Evolutionary conservation across 371 early-diverging fungal genomes (phyloP), one percentile per base, ranked within the genome.

Genomic region (Basidiobolus heterosporus): DNA sequence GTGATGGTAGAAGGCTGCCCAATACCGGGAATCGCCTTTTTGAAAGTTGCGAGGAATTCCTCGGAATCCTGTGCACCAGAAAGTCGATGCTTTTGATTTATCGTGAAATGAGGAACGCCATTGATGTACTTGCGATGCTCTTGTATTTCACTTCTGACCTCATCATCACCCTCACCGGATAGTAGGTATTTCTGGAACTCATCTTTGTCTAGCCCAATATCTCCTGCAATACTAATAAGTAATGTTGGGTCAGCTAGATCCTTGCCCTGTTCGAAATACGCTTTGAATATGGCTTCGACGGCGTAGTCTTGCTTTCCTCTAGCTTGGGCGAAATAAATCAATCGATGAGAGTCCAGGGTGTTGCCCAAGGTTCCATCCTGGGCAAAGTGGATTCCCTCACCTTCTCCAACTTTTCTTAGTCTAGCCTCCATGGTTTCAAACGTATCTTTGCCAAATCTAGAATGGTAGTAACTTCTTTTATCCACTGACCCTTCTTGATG

Each of bases 61-160:
- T 60, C 62, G 1, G 75, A 68, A 1, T 73, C 74, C 46, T 82
- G 81, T 1, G 82, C 82, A 11, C 83, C 82, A n/a, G 74, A 70
- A n/a, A 82, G 58, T 9, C 60, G 69, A 50, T 69, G 74, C 58
- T 64, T 70, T 49, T 69, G 58, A 19, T 70, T 58, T 52, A 85
- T 70, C 6, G 61, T 70, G 51, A 72, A 74, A 49, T 74, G 58
- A 30, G 85, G 85, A 11, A 85, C 85, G 19, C 85, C 83, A 38
- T 58, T 54, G 4, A 82, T 60, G 5, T 52, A 21, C 21, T 52
- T 58, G 4, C 66, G 64, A 7, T 54, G 41, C 19, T 54, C 46
- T 9, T 30, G 30, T 19, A 77, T 58, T 20, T 61, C 61, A 6
- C 53, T 49, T 40, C 60, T 52, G 17, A 76, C 60, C 35, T 65